Conservation (phyloP, 768 basidiomycete genomes). For the Suillus occidentalis region DNA sequence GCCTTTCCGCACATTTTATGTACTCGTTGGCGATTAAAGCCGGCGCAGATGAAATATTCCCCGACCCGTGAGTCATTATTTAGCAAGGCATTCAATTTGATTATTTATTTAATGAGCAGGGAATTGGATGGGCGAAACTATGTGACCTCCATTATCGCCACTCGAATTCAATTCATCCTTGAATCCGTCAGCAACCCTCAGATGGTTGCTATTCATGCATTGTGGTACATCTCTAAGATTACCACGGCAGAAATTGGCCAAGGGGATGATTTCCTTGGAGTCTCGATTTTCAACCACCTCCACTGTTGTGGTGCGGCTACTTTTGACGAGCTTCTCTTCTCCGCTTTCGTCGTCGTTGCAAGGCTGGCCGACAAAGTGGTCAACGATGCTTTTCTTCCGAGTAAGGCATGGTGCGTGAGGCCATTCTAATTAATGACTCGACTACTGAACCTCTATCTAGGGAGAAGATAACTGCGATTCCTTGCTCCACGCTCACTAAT, state of each 20-base stretch:
- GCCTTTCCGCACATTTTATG: constrained; percentile 5
- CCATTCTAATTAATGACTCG: not conserved
- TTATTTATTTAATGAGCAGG: constrained; percentile 14
- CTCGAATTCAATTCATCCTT: constrained; percentile 24
- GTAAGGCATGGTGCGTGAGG: constrained; percentile 31
- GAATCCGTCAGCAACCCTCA: constrained; percentile 25
- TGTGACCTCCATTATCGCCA: constrained; percentile 13
- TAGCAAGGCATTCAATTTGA: not conserved
- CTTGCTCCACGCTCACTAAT: constrained; percentile 24
- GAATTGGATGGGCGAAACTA: constrained; percentile 14
- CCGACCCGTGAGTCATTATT: constrained; percentile 6
- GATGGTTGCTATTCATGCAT: constrained; percentile 28
- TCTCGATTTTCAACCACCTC: constrained; percentile 32
- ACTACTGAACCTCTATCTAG: constrained; percentile 11
- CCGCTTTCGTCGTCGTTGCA: constrained; percentile 33
- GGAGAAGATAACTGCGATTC: constrained; percentile 22
- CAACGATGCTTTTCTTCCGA: constrained; percentile 31
- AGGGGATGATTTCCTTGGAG: constrained; percentile 25
- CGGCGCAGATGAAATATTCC: constrained; percentile 8
- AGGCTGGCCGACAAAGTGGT: constrained; percentile 37
- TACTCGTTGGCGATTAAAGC: constrained; percentile 8
- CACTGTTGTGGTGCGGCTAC: constrained; percentile 25
- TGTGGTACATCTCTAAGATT: constrained; percentile 35
- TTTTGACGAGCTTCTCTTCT: constrained; percentile 37
- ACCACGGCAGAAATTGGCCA: constrained; percentile 15